A percentile compares a stretch with the other conserved stretches of the same genome.
phyloP scores from a whole-genome alignment of 108 stramenopile species.

The Nitzschia sp. region DNA sequence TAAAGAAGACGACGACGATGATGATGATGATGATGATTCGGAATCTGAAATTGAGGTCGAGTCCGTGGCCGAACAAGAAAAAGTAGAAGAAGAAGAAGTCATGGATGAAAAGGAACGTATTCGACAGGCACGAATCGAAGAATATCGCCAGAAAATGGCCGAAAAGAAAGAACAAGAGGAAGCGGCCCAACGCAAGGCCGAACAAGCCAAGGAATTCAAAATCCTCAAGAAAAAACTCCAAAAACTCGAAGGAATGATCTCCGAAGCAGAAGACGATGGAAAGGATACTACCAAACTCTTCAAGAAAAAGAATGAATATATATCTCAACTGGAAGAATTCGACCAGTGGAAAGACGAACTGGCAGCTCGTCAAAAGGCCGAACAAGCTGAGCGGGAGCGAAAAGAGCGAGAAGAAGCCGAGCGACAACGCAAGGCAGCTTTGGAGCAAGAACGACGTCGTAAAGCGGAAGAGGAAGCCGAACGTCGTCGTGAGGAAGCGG shows the following conservation, averaged over 20 bases:
- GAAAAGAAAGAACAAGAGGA: constrained; percentile 10
- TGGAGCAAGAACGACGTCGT: constrained; percentile 17
- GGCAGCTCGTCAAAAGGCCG: background rate
- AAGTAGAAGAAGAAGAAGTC: background rate
- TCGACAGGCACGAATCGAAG: constrained; percentile 11
- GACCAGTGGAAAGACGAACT: constrained; percentile 13
- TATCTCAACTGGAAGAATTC: constrained; percentile 9
- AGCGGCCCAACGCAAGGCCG: background rate
- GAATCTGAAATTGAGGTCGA: background rate
- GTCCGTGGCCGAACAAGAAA: background rate
- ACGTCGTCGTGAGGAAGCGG: constrained; percentile 7
- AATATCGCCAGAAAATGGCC: constrained; percentile 5
- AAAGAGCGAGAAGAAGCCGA: constrained; percentile 10
- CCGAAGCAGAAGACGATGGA: background rate
- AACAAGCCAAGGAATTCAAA: constrained; percentile 12
- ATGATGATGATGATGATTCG: no score
- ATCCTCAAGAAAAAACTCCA: constrained; percentile 18
- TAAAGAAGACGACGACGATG: no score
- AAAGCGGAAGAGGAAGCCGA: constrained; percentile 16
- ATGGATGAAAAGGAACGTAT: constrained; percentile 8
- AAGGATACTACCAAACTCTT: constrained; percentile 6
- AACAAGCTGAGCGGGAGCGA: background rate
- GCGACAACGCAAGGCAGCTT: background rate
- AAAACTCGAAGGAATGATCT: constrained; percentile 5
- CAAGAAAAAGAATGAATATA: constrained; percentile 7